Base-by-base conservation (phyloP, 768 basidiomycete species). In the Kwoniella mangroviensis region DNA sequence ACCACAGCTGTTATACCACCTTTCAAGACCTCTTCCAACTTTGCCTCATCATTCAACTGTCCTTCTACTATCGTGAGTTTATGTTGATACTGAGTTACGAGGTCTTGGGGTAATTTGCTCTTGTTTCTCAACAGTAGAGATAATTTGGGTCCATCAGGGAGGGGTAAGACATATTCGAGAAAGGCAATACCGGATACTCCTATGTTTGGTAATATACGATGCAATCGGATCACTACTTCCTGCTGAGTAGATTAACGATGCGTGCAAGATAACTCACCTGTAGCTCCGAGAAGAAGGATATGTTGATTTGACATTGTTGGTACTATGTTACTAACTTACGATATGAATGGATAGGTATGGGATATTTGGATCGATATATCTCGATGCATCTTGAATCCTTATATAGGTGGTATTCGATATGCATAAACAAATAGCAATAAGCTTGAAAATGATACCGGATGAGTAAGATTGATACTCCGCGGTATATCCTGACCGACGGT, bases 161-260 rank as follows among this genome's bases (percentile, higher is more conserved):
- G 19, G 1, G 58, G 45, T 15, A 67, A 51, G 6, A 59, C 57
- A 12, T 67, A n/a, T 17, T 56, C 6, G 24, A 67, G 59, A 40
- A 67, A 67, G 4, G 57, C 66, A 2, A 67, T 7, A 4, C 66
- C 66, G 34, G 66, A 52, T 40, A 58, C 66, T 17, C 66, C 66
- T 67, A 49, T 49, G 45, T 49, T 19, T 22, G 7, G 1, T 22
- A 56, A 21, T 22, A 28, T 22, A 34, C 34, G 34, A 34, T 34
- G 34, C 34, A 34, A 34, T 34, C 34, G 9, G 34, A 34, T 34
- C 6, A 34, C 34, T 7, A 34, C 6, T 34, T 34, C 34, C 34
- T 34, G 34, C 34, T 34, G 34, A 34, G 34, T 7, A 34, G 34
- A 34, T 5, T 34, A 4, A 34, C 4, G 13, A 5, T 28, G 21